phyloP scores from a whole-genome alignment of 495 filamentous ascomycete species.

The Letharia columbiana region DNA sequence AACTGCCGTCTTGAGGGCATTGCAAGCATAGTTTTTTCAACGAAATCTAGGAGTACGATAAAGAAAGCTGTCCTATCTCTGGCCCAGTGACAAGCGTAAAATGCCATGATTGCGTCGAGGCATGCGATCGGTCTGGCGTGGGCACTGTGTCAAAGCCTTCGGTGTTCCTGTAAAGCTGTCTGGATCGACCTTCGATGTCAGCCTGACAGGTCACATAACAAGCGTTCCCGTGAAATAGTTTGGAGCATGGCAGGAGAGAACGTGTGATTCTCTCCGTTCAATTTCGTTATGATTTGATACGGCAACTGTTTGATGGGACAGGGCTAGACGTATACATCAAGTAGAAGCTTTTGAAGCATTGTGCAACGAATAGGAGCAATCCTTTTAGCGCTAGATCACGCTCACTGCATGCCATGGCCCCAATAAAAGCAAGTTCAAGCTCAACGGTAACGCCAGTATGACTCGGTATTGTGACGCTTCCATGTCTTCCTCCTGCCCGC shows the following conservation, averaged over 20 bases:
- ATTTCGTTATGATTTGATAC: background rate
- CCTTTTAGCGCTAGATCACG: background rate
- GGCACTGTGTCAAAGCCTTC: background rate
- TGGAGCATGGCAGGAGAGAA: background rate
- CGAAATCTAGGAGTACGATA: background rate
- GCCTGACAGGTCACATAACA: background rate
- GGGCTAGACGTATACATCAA: background rate
- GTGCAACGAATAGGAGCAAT: background rate
- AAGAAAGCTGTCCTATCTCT: background rate
- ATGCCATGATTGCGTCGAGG: background rate
- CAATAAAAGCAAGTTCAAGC: background rate
- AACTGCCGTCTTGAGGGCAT: background rate
- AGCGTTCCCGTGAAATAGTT: background rate
- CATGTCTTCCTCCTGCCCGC: conserved; percentile 96
- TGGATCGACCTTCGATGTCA: background rate
- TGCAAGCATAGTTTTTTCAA: too few species aligned
- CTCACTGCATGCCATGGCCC: conserved; percentile 1
- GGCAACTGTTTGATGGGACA: background rate
- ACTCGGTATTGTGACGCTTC: conserved; percentile 92
- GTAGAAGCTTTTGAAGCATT: background rate
- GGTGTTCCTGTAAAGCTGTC: background rate
- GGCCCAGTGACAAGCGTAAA: background rate
- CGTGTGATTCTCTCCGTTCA: background rate
- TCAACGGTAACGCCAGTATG: conserved; percentile 27
- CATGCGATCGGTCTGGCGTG: background rate